These are phyloP conservation scores for Pachysolen tannophilus DNA, from an alignment of 805 yeast genomes.

Conservation along the genomic window DNA sequence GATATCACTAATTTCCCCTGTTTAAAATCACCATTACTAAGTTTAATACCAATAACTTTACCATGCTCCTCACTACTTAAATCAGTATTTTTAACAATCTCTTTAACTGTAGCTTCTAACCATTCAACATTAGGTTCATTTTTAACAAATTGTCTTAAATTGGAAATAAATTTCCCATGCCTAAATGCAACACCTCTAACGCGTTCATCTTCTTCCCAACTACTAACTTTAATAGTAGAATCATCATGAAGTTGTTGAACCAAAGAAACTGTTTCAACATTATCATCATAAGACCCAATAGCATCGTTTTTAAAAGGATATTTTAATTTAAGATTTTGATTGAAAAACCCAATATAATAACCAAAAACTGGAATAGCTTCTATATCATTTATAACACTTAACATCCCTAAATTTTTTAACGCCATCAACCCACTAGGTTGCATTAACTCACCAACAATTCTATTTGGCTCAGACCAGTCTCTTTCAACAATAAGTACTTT, in stretches of 20 bases:
- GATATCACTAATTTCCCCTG: conserved; percentile 61
- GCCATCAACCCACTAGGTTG: conserved; percentile 97
- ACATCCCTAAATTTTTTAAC: conserved; percentile 74
- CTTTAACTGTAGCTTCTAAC: conserved; percentile 77
- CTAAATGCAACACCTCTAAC: conserved; percentile 82
- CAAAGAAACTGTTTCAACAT: conserved; percentile 24
- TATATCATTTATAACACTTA: conserved; percentile 60
- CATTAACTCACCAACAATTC: conserved; percentile 94
- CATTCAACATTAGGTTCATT: conserved; percentile 68
- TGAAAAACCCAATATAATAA: conserved; percentile 66
- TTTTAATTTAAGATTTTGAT: conserved; percentile 48
- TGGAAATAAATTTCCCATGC: conserved; percentile 81
- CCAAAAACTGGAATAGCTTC: conserved; percentile 76
- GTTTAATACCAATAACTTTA: conserved; percentile 72
- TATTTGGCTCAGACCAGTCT: conserved; percentile 87
- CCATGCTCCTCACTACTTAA: conserved; percentile 30
- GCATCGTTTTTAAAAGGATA: conserved; percentile 65
- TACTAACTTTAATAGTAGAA: conserved; percentile 35
- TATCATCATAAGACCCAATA: conserved; percentile 45
- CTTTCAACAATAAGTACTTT: conserved; percentile 74
- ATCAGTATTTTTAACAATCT: conserved; percentile 48
- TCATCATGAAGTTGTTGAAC: conserved; percentile 29
- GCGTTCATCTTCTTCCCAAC: conserved; percentile 51
- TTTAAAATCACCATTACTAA: conserved; percentile 37
- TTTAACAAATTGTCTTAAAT: conserved; percentile 64